phyloP scores from a whole-genome alignment of 352 stramenopile species.

The Globisporangium rhizosaccharum region DNA sequence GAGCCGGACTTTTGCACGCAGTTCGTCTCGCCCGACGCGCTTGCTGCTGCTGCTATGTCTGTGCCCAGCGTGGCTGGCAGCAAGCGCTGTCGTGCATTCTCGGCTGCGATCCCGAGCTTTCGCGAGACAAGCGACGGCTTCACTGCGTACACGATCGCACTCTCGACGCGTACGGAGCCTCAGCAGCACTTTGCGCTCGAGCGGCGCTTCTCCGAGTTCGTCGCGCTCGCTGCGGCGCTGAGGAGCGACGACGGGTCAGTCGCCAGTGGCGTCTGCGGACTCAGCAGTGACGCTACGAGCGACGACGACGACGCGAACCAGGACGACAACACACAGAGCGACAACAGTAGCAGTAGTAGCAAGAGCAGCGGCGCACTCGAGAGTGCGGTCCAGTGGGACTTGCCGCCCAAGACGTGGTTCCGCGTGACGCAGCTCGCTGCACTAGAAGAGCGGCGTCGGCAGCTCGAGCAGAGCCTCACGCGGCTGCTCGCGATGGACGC shows the following conservation, averaged over 20 bases:
- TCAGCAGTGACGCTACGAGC: not conserved
- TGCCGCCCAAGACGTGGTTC: conserved; percentile 81
- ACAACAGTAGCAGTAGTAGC: not conserved
- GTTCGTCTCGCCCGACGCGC: conserved; percentile 25
- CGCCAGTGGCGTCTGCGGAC: not conserved
- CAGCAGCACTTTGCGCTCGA: conserved; percentile 49
- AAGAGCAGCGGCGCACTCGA: conserved; percentile 2
- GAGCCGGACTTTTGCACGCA: conserved; percentile 58
- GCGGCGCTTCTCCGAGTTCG: conserved; percentile 78
- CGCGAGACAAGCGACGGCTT: conserved; percentile 62
- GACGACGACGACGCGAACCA: not conserved
- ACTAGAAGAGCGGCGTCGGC: conserved; percentile 56
- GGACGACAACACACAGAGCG: not conserved
- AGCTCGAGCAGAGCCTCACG: conserved; percentile 52
- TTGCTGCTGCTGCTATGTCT: not conserved
- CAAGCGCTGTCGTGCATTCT: conserved; percentile 32
- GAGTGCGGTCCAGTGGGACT: conserved; percentile 40
- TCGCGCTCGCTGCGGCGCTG: conserved; percentile 41
- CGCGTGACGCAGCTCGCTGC: conserved; percentile 49
- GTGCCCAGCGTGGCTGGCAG: not conserved
- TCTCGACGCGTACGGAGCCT: conserved; percentile 32
- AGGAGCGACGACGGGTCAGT: conserved; percentile 10
- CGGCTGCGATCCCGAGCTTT: conserved; percentile 47
- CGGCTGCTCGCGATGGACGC: conserved; percentile 34
- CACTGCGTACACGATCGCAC: conserved; percentile 50